A percentile compares a stretch with the other conserved stretches of the same genome.
phyloP scores from a whole-genome alignment of 305 asterid species.

The Fraxinus dipetala region DNA sequence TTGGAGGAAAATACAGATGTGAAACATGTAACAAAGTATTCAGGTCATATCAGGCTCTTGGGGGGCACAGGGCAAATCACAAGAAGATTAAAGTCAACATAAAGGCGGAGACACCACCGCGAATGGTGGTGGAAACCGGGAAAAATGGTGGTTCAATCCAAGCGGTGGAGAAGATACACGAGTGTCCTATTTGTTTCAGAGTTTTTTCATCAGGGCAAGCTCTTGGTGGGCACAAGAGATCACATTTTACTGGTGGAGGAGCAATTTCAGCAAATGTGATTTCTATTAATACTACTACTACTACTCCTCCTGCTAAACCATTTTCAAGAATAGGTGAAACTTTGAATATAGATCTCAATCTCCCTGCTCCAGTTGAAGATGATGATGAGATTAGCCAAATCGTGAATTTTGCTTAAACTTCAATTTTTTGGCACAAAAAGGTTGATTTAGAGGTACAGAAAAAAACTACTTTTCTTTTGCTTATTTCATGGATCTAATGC shows the following conservation, averaged over 20 bases:
- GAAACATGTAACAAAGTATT: conserved; percentile 64
- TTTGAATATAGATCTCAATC: conserved; percentile 35
- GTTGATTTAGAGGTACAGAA: background rate
- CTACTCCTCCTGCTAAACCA: conserved; percentile 2
- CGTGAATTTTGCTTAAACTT: conserved; percentile 27
- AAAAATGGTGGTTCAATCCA: background rate
- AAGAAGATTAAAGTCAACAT: conserved; percentile 42
- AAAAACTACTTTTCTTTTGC: conserved; percentile 20
- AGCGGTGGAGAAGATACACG: conserved; percentile 48
- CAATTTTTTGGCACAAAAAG: background rate
- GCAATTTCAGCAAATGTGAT: conserved; percentile 20
- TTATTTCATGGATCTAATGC: conserved; percentile 18
- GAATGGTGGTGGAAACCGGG: background rate
- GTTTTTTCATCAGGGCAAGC: conserved; percentile 87
- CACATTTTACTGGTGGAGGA: conserved; percentile 53
- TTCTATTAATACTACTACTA: background rate
- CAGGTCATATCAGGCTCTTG: conserved; percentile 81
- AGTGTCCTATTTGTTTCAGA: conserved; percentile 73
- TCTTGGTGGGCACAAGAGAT: conserved; percentile 86
- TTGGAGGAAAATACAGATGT: conserved; percentile 62
- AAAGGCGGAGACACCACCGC: background rate
- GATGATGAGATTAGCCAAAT: conserved; percentile 52
- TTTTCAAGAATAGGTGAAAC: conserved; percentile 34
- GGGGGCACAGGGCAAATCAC: conserved; percentile 95
- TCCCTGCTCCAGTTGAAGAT: conserved; percentile 68